Conservation (phyloP, 2,329 filamentous ascomycete species). For the Penicillium polonicum region DNA sequence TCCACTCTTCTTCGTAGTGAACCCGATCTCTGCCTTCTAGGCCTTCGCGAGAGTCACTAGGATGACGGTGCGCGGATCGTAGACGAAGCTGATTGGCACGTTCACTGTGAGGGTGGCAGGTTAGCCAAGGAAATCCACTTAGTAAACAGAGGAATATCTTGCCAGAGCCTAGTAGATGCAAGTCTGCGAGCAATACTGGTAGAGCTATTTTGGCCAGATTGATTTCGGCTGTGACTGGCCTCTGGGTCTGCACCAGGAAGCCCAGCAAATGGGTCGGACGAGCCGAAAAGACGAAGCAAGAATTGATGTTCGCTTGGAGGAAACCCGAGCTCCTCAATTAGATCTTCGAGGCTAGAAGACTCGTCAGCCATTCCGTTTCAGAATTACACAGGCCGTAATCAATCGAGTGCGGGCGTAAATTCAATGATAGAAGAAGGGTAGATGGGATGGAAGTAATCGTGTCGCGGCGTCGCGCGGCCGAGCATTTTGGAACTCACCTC, state of each 20-base stretch:
- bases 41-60: neutral
- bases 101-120: neutral
- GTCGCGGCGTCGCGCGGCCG: neutral
- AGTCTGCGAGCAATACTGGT: neutral
- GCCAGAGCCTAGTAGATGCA: neutral
- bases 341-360: neutral
- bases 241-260: neutral
- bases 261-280: conserved; percentile 1
- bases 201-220: neutral
- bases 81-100: neutral
- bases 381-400: neutral
- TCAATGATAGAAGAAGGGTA: neutral
- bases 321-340: conserved; percentile 4
- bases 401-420: neutral
- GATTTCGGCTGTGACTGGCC: neutral
- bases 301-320: neutral
- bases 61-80: neutral
- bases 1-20: conserved; percentile 5
- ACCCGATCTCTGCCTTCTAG: neutral
- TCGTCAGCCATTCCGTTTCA: neutral
- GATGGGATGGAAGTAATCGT: neutral
- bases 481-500: neutral
- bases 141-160: neutral
- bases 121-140: neutral
- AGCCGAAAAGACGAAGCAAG: neutral